A percentile compares a stretch with the other conserved stretches of the same genome.
Evolutionary conservation across 192 early-diverging fungal genomes (phyloP).

Genomic region (Linnemannia schmuckeri): DNA sequence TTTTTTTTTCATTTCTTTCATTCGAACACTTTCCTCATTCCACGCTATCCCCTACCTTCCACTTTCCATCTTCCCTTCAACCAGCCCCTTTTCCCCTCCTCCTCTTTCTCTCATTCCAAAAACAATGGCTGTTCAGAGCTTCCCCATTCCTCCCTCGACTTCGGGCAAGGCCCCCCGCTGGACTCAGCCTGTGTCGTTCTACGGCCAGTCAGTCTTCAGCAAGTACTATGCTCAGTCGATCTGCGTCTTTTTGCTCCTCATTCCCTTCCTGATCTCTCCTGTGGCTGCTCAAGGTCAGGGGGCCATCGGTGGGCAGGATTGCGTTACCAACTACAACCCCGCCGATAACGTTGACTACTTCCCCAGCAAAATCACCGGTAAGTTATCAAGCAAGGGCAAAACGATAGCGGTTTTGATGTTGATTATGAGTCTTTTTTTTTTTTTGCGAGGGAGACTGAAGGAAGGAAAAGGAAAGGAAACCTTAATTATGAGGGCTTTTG

Average conservation of each 20-base stretch:
- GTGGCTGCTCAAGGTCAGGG: constrained; percentile 40
- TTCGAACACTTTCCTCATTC: constrained; percentile 25
- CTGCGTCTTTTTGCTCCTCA: constrained; percentile 49
- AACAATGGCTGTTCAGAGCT: constrained; percentile 50
- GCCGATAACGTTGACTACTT: constrained; percentile 63
- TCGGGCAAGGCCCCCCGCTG: constrained; percentile 38
- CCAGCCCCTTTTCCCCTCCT: not conserved
- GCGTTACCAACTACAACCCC: constrained; percentile 22
- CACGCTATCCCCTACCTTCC: not conserved
- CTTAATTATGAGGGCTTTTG: too few relatives aligned
- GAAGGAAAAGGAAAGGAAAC: too few relatives aligned
- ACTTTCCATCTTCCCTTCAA: not conserved
- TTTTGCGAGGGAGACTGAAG: too few relatives aligned
- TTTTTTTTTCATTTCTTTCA: constrained; percentile 12
- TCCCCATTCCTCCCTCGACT: constrained; percentile 42
- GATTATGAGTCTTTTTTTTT: too few relatives aligned
- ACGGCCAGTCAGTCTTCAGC: constrained; percentile 55
- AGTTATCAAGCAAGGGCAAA: not conserved
- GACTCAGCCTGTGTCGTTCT: constrained; percentile 60
- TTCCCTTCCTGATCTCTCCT: constrained; percentile 46
- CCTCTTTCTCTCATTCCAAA: not conserved
- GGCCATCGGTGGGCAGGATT: constrained; percentile 17
- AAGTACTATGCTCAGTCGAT: constrained; percentile 59
- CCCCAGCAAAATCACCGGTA: constrained; percentile 60
- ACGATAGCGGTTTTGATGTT: constrained; percentile 1